Evolutionary conservation across 371 early-diverging fungal species (phyloP).

Genomic region (Rhizopus arrhizus): DNA sequence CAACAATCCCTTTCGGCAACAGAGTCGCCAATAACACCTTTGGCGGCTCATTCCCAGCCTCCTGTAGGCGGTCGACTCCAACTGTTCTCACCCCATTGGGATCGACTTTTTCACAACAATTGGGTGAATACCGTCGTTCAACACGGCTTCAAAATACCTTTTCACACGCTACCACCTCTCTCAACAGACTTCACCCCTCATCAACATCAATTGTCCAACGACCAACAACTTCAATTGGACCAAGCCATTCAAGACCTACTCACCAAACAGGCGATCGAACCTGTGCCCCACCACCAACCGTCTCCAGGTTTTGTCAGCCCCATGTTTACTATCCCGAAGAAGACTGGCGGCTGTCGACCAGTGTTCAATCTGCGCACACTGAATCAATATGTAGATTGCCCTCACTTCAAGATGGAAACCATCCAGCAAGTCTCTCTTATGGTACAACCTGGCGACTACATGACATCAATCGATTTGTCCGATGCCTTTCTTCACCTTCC

Average conservation of each 20-base stretch:
- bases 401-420: slow-evolving; percentile 34
- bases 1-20: background rate
- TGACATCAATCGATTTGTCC: slow-evolving; percentile 18
- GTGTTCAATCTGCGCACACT: slow-evolving; percentile 27
- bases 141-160: slow-evolving; percentile 14
- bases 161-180: slow-evolving; percentile 1
- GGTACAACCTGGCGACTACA: slow-evolving; percentile 22
- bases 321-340: slow-evolving; percentile 26
- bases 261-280: background rate
- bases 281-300: background rate
- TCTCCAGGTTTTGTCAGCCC: slow-evolving; percentile 14
- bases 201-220: background rate
- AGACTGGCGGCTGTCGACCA: slow-evolving; percentile 21
- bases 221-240: slow-evolving; percentile 8
- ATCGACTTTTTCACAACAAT: slow-evolving; percentile 1
- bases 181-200: background rate
- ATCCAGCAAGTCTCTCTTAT: slow-evolving; percentile 18
- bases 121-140: slow-evolving; percentile 3
- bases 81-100: slow-evolving; percentile 1
- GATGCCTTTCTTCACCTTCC: slow-evolving; percentile 30
- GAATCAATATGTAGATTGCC: slow-evolving; percentile 14
- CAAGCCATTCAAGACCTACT: background rate
- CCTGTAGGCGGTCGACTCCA: slow-evolving; percentile 14
- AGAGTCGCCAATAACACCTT: background rate
- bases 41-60: background rate